A percentile compares a stretch with the other conserved stretches of the same genome.
These are phyloP conservation scores for Nephelium lappaceum DNA, from an alignment of 345 rosid genomes.

Conservation along the genomic window DNA sequence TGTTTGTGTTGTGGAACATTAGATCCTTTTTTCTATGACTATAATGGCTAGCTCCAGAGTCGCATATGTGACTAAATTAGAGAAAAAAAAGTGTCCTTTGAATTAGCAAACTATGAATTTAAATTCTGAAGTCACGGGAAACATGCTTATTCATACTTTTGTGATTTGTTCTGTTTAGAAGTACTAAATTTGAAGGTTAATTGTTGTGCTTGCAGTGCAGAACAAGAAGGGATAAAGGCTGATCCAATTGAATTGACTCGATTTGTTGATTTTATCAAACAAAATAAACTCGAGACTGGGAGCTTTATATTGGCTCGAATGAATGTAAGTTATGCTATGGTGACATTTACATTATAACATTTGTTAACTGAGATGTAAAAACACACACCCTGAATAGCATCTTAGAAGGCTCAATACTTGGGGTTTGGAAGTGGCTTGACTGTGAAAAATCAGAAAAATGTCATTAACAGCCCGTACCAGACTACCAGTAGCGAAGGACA, in stretches of 20 bases:
- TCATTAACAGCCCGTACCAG: not conserved
- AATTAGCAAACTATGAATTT: too few relatives aligned
- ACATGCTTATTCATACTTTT: not conserved
- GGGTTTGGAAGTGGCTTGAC: not conserved
- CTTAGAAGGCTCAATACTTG: not conserved
- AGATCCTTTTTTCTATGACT: not conserved
- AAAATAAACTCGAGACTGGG: slow-evolving; percentile 65
- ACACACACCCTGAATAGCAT: not conserved
- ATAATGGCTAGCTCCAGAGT: not conserved
- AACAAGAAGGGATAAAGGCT: slow-evolving; percentile 66
- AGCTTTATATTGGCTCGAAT: slow-evolving; percentile 69
- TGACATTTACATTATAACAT: not conserved
- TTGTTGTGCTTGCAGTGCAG: slow-evolving; percentile 50
- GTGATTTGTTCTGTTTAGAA: not conserved
- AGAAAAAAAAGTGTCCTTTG: not conserved
- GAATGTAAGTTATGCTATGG: slow-evolving; percentile 52
- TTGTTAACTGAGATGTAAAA: not conserved
- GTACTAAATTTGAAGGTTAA: slow-evolving; percentile 23
- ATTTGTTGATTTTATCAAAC: slow-evolving; percentile 66
- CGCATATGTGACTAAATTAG: not conserved
- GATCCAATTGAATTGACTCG: slow-evolving; percentile 60
- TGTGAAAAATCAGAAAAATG: not conserved
- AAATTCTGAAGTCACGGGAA: too few relatives aligned
- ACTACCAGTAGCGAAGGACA: not conserved
- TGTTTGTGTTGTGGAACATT: not conserved